Evolutionary conservation across 1,284 basidiomycete genomes (phyloP).

Genomic region (Apiotrichum laibachii): DNA sequence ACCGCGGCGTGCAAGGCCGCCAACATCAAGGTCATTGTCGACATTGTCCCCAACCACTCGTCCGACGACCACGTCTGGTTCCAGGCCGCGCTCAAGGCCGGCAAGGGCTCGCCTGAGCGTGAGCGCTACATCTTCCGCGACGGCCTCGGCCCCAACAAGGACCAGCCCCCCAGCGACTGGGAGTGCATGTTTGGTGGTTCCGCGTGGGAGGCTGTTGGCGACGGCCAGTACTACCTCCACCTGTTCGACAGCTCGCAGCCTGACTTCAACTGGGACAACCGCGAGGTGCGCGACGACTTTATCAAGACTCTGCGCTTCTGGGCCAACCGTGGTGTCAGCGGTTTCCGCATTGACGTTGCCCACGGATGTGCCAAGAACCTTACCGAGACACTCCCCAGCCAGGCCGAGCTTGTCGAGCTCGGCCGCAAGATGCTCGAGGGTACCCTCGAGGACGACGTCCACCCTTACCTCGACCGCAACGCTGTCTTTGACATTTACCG

Average conservation of each 20-base stretch:
- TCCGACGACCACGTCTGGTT: conserved; percentile 79
- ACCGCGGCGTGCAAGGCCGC: conserved; percentile 61
- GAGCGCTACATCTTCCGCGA: conserved; percentile 76
- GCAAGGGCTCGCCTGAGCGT: conserved; percentile 61
- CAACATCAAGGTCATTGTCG: conserved; percentile 73
- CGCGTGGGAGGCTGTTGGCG: conserved; percentile 70
- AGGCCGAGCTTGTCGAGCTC: conserved; percentile 20
- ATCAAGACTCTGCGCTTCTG: conserved; percentile 69
- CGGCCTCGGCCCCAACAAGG: conserved; percentile 51
- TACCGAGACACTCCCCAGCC: conserved; percentile 5
- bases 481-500: conserved; percentile 40
- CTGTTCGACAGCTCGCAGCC: conserved; percentile 69
- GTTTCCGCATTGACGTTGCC: conserved; percentile 58
- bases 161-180: conserved; percentile 72
- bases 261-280: conserved; percentile 75
- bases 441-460: conserved; percentile 22
- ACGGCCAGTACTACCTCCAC: conserved; percentile 70
- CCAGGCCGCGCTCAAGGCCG: conserved; percentile 59
- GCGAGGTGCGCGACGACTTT: conserved; percentile 62
- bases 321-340: conserved; percentile 69
- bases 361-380: conserved; percentile 37
- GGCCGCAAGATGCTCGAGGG: conserved; percentile 18
- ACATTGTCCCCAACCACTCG: conserved; percentile 77
- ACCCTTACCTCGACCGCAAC: conserved; percentile 39
- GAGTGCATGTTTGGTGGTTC: conserved; percentile 65